phyloP scores from a whole-genome alignment of 306 rosid genomes.

The Vigna unguiculata region DNA sequence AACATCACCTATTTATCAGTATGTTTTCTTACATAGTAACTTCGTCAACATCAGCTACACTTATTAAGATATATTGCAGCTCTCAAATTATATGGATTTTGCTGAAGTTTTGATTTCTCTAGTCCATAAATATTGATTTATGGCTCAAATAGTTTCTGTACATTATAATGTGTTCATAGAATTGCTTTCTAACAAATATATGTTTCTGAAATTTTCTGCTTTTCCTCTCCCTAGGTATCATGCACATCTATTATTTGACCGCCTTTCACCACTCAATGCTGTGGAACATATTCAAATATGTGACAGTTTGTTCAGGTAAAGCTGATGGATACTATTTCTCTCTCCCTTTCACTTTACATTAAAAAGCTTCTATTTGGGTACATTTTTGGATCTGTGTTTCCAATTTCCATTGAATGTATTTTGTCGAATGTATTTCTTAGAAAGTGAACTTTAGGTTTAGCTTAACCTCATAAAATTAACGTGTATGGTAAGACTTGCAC shows the following conservation, averaged over 20 bases:
- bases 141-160: conserved; percentile 13
- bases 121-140: conserved; percentile 35
- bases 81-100: conserved; percentile 20
- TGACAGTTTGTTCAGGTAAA: conserved; percentile 86
- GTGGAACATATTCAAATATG: conserved; percentile 92
- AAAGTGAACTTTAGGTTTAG: too few relatives aligned
- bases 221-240: conserved; percentile 70
- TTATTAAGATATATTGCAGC: conserved; percentile 21
- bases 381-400: conserved; percentile 26
- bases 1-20: not conserved
- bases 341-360: not conserved
- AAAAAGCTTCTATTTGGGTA: conserved; percentile 17
- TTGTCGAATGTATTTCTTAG: too few relatives aligned
- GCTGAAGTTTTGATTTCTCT: conserved; percentile 31
- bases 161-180: conserved; percentile 7
- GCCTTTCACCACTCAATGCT: conserved; percentile 82
- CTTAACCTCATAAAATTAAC: too few relatives aligned
- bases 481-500: too few relatives aligned
- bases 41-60: conserved; percentile 7
- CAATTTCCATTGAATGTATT: conserved; percentile 8
- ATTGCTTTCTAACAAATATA: not conserved
- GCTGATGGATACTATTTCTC: not conserved
- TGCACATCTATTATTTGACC: conserved; percentile 77
- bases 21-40: conserved; percentile 9
- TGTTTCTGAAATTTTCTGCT: conserved; percentile 26